Percentiles rank a stretch among this genome's conserved stretches.
Evolutionary conservation across 2,329 filamentous ascomycete species (phyloP).

Genomic region (Gnomoniopsis sp.): DNA sequence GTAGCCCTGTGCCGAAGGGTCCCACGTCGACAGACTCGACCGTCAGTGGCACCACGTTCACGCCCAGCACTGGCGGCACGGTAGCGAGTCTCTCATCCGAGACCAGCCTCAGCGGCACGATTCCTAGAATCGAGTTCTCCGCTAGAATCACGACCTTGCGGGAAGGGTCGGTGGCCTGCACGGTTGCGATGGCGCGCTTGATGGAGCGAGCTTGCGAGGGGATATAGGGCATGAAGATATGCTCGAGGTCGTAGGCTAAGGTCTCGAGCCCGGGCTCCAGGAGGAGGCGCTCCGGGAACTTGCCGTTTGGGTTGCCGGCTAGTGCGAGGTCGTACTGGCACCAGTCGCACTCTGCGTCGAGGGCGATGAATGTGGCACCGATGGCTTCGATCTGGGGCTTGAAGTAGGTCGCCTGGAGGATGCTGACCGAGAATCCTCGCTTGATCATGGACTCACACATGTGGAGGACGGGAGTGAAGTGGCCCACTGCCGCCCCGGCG

Average conservation of each 20-base stretch:
- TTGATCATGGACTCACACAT: constrained; percentile 35
- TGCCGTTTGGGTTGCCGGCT: constrained; percentile 19
- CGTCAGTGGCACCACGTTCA: constrained; percentile 29
- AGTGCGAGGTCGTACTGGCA: constrained; percentile 27
- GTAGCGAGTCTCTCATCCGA: constrained; percentile 23
- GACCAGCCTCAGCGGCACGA: constrained; percentile 31
- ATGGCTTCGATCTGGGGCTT: constrained; percentile 30
- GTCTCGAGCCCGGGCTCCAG: background rate
- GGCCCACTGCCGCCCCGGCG: background rate
- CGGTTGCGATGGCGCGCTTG: constrained; percentile 25
- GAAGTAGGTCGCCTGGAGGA: constrained; percentile 36
- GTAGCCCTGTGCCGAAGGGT: constrained; percentile 18
- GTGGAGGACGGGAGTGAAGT: constrained; percentile 18
- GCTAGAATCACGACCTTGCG: constrained; percentile 40
- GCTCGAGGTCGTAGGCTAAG: constrained; percentile 27
- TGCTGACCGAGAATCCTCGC: constrained; percentile 39
- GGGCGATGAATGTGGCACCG: constrained; percentile 35
- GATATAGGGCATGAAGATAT: constrained; percentile 32
- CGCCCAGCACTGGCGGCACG: constrained; percentile 34
- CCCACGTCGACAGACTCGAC: constrained; percentile 14
- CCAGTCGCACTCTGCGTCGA: constrained; percentile 19
- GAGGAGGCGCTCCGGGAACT: constrained; percentile 25
- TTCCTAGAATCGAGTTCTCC: constrained; percentile 37
- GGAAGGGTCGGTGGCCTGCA: background rate
- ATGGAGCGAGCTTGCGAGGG: constrained; percentile 31